These are phyloP conservation scores for Russula sp. DNA, from an alignment of 768 basidiomycete genomes.

Conservation along the genomic window DNA sequence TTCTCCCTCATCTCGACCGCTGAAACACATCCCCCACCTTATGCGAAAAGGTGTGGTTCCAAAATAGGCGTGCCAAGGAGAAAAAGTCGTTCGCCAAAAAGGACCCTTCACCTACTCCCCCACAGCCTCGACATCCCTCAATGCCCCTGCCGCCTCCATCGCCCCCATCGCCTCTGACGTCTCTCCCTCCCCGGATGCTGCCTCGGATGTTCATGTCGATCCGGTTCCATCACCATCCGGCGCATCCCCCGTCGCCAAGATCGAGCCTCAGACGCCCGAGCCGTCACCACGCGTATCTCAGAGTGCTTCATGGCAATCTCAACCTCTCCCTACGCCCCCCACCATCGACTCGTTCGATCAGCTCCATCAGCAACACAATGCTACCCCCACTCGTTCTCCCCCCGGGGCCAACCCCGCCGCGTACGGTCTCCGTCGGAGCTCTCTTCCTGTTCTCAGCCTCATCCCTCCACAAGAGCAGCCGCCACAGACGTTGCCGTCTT, in stretches of 20 bases:
- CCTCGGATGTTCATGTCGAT: conserved; percentile 4
- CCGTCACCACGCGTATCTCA: conserved; percentile 17
- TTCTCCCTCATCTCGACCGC: background rate
- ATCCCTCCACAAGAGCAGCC: conserved; percentile 21
- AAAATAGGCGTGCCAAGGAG: conserved; percentile 86
- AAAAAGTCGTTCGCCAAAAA: conserved; percentile 44
- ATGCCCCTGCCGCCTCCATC: background rate
- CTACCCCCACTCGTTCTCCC: conserved; percentile 15
- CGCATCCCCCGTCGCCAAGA: conserved; percentile 25
- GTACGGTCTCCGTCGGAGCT: conserved; percentile 26
- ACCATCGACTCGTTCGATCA: conserved; percentile 13
- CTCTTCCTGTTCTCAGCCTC: conserved; percentile 26
- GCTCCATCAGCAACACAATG: conserved; percentile 4
- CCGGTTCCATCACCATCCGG: conserved; percentile 4
- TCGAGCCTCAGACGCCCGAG: conserved; percentile 27
- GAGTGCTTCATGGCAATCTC: conserved; percentile 23
- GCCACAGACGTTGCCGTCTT: background rate
- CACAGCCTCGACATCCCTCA: background rate
- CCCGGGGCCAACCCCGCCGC: conserved; percentile 10
- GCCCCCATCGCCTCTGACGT: background rate
- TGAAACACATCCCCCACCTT: conserved; percentile 16
- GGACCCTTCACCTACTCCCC: conserved; percentile 7
- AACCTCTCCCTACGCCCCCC: conserved; percentile 7
- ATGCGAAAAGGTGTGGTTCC: conserved; percentile 74
- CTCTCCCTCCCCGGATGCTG: conserved; percentile 9